Percentiles rank a stretch among this genome's conserved stretches.
These are phyloP conservation scores for Fusarium sororula DNA, from an alignment of 2,329 filamentous ascomycete species.

Conservation along the genomic window DNA sequence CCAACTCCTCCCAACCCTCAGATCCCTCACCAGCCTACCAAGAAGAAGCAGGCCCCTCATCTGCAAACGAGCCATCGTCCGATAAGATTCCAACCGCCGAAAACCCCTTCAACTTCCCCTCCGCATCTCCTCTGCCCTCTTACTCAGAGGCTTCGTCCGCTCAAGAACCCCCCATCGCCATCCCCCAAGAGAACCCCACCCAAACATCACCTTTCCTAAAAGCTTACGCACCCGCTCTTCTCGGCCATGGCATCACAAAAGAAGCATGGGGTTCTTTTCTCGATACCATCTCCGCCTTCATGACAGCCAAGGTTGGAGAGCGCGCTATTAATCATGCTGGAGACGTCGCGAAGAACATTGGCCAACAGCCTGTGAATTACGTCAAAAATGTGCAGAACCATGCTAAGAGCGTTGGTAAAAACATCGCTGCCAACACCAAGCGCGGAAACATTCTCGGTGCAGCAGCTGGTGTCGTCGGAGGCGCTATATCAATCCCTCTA, in stretches of 20 bases:
- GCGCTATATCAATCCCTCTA: constrained; percentile 52
- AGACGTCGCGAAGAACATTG: constrained; percentile 51
- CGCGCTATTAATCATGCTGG: constrained; percentile 55
- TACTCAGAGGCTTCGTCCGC: constrained; percentile 40
- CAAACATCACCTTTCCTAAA: constrained; percentile 50
- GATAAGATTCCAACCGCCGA: constrained; percentile 44
- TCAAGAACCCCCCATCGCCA: constrained; percentile 48
- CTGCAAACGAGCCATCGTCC: neutral
- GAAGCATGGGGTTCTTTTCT: constrained; percentile 49
- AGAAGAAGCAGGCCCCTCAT: neutral
- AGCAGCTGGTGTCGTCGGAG: constrained; percentile 48
- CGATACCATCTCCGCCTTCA: constrained; percentile 56
- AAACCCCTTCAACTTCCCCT: constrained; percentile 53
- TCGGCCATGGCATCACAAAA: constrained; percentile 49
- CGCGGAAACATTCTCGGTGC: constrained; percentile 53
- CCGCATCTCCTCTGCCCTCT: constrained; percentile 42
- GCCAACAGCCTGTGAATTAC: constrained; percentile 48
- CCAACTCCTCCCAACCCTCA: neutral
- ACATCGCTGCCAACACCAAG: constrained; percentile 49
- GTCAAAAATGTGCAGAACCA: constrained; percentile 50
- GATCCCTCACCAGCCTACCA: neutral
- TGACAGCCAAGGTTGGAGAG: constrained; percentile 55
- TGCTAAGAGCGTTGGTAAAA: constrained; percentile 49
- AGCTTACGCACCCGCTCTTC: constrained; percentile 51
- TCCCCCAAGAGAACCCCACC: constrained; percentile 50